Evolutionary conservation across 306 rosid species (phyloP).

Genomic region (Ormosia semicastrata): DNA sequence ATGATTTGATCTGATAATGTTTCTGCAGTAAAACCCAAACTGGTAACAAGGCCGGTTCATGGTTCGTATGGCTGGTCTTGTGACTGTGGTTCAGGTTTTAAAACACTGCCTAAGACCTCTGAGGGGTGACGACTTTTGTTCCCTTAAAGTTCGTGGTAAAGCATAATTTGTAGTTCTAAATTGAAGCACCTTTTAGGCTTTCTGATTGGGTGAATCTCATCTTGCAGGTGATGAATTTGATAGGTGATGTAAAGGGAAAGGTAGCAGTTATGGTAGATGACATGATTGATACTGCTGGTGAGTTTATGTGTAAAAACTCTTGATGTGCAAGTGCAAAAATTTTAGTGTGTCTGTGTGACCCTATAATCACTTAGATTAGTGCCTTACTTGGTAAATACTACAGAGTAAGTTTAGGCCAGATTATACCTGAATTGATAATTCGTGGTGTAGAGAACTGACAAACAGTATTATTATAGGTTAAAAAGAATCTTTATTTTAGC

Average conservation of each 20-base stretch:
- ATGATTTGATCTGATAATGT: not conserved
- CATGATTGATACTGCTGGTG: constrained; percentile 97
- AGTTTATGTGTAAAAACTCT: constrained; percentile 26
- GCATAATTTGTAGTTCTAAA: no score
- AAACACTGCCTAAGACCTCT: not conserved
- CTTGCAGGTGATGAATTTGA: constrained; percentile 91
- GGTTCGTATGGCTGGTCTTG: not conserved
- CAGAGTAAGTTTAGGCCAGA: not conserved
- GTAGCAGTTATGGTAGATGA: constrained; percentile 98
- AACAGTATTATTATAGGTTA: not conserved
- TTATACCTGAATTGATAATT: not conserved
- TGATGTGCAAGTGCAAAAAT: not conserved
- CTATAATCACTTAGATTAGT: not conserved
- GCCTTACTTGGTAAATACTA: not conserved
- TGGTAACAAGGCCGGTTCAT: not conserved
- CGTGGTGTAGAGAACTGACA: not conserved
- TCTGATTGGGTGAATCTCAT: constrained; percentile 28
- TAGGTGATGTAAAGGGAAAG: constrained; percentile 91
- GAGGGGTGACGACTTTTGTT: constrained; percentile 3
- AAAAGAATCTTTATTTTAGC: not conserved
- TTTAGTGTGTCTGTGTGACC: not conserved
- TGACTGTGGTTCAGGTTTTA: not conserved
- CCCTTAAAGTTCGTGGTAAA: not conserved
- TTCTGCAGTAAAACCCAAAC: not conserved
- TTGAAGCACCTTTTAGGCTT: not conserved